A percentile compares a stretch with the other conserved stretches of the same genome.
phyloP scores from a whole-genome alignment of 495 filamentous ascomycete genomes.

The Podospora bellae-mahoneyi region DNA sequence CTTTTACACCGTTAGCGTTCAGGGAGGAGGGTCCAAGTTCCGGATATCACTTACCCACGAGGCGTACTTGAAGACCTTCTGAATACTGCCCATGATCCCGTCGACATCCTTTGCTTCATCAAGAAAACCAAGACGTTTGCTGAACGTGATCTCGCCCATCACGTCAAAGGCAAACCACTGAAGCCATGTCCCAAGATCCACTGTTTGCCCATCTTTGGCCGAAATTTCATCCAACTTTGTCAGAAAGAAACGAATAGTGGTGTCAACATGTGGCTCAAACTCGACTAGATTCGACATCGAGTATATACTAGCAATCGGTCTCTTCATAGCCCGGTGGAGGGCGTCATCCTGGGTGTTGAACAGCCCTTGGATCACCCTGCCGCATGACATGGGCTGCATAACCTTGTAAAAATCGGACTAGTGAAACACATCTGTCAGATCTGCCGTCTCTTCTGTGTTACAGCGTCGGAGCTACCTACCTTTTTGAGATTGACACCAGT shows the following conservation, averaged over 20 bases:
- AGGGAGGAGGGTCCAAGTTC: not conserved
- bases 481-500: constrained; percentile 22
- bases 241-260: constrained; percentile 16
- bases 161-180: constrained; percentile 29
- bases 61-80: constrained; percentile 16
- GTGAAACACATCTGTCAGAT: not conserved
- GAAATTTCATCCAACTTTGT: constrained; percentile 10
- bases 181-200: constrained; percentile 19
- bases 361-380: constrained; percentile 19
- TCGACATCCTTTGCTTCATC: constrained; percentile 20
- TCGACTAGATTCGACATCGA: constrained; percentile 20
- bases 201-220: not conserved
- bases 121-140: constrained; percentile 22
- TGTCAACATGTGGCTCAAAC: constrained; percentile 20
- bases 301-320: constrained; percentile 17
- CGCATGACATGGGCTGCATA: constrained; percentile 18
- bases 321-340: constrained; percentile 21
- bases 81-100: constrained; percentile 18
- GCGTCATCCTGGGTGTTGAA: constrained; percentile 28
- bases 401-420: constrained; percentile 22
- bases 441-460: not conserved
- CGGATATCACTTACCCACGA: not conserved
- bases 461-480: constrained; percentile 12
- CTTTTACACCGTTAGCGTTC: not conserved
- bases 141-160: constrained; percentile 25